phyloP scores from a whole-genome alignment of 2,329 filamentous ascomycete species.

The Helminthosporium solani region DNA sequence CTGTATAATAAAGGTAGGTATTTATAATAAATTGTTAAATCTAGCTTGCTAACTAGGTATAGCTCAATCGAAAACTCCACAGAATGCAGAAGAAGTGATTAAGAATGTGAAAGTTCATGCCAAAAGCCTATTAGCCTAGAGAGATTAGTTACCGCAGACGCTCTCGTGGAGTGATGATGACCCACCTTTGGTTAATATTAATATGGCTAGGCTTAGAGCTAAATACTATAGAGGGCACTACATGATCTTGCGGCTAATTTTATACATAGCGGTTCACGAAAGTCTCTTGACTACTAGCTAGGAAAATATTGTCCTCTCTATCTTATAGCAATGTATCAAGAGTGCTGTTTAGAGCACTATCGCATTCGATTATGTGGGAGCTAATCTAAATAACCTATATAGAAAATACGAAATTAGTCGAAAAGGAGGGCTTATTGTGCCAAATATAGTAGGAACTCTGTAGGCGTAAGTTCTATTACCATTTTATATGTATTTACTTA shows the following conservation, averaged over 20 bases:
- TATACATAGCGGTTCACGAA: too few relatives aligned
- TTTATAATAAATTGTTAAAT: too few relatives aligned
- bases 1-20: too few relatives aligned
- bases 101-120: constrained; percentile 16
- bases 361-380: constrained; percentile 69
- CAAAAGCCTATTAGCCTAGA: constrained; percentile 56
- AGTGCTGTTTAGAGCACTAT: constrained; percentile 82
- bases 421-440: constrained; percentile 71
- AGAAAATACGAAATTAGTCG: constrained; percentile 58
- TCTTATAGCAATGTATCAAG: constrained; percentile 33
- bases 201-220: constrained; percentile 78
- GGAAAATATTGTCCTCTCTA: constrained; percentile 37
- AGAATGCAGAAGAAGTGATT: constrained; percentile 43
- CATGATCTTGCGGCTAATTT: constrained; percentile 81
- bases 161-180: constrained; percentile 69
- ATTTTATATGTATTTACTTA: constrained; percentile 17
- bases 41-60: too few relatives aligned
- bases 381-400: constrained; percentile 23
- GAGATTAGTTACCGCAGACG: constrained; percentile 48
- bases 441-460: constrained; percentile 93
- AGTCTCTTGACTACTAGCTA: constrained; percentile 61
- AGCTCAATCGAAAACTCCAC: constrained; percentile 63
- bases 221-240: constrained; percentile 94
- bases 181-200: constrained; percentile 70
- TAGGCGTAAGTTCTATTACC: constrained; percentile 72